phyloP scores from a whole-genome alignment of 495 filamentous ascomycete genomes.

The Parathielavia appendiculata region DNA sequence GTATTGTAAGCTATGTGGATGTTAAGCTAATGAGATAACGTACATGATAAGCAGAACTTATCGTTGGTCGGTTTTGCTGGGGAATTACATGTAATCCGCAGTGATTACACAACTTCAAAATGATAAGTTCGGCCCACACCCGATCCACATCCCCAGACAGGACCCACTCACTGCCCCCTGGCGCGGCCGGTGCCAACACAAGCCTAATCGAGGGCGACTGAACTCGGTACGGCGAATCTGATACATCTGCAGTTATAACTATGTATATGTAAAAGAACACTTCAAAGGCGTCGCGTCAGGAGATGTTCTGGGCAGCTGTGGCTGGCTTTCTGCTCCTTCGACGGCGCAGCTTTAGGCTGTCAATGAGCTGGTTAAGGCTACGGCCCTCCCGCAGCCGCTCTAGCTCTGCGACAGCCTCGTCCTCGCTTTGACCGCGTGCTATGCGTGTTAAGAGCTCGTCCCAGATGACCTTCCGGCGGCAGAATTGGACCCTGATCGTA shows the following conservation, averaged over 20 bases:
- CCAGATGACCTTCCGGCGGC: neutral
- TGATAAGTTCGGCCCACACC: too few species aligned
- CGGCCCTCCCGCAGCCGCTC: neutral
- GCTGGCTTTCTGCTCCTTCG: too few species aligned
- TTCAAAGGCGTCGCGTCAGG: too few species aligned
- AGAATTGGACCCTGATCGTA: neutral
- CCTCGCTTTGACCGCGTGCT: neutral
- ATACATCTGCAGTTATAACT: too few species aligned
- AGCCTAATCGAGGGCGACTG: too few species aligned
- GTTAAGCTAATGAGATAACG: too few species aligned
- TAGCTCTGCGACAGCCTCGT: neutral
- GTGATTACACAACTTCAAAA: neutral
- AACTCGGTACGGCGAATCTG: too few species aligned
- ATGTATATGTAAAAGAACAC: too few species aligned
- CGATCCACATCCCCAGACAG: too few species aligned
- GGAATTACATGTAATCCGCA: neutral
- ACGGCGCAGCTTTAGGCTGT: neutral
- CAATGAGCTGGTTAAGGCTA: neutral
- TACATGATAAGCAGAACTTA: too few species aligned
- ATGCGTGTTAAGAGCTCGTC: neutral
- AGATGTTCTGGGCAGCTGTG: neutral
- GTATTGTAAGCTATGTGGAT: too few species aligned
- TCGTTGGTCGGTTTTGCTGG: neutral
- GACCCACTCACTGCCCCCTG: neutral
- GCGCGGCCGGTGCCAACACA: too few species aligned